Base-by-base conservation (phyloP, 148 eudicot genomes). In the Camellia japonica region DNA sequence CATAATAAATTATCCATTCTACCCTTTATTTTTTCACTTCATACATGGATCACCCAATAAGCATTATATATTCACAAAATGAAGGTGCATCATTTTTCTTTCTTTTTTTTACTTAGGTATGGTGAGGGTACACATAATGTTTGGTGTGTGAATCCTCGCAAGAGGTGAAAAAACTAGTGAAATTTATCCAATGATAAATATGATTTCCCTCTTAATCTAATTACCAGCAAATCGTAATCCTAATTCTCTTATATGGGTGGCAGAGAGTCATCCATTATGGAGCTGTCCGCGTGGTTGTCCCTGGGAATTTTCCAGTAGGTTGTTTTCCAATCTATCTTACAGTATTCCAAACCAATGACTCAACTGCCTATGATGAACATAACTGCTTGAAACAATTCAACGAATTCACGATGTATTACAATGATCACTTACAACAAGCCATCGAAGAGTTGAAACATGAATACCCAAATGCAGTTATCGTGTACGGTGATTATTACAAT, bases 221-320 rank as follows among this genome's bases (percentile, higher is more conserved):
- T 1, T n/a, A 15, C 20, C 51, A 43, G 13, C 4, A 43, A 68
- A 68, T 44, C 20, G 1, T 46, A 18, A 47, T 47, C 6, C 1
- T n/a, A 49, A 18, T 70, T 52, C 15, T 8, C 0, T 10, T 9
- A 8, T 70, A 1, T 47, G 56, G 6, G 30, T 46, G 73, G 44
- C 51, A 87, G 89, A 78, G 61, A 58, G 78, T 82, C n/a, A 74
- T 87, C 13, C 20, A 44, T 1, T 44, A 58, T 64, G 85, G 85
- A 38, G 89, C 73, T 8, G 23, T 52, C 44, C 73, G 73, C 46
- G 73, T 87, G 19, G 47, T 84, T 30, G 83, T 84, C 6, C 82
- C 85, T 2, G 87, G 87, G 13, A 73, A 18, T 23, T 84, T 87
- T 49, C 82, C 84, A 30, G 14, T 74, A 59, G 87, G 82, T 15